Evolutionary conservation across 306 rosid genomes (phyloP), one percentile per base, ranked within the genome.

Genomic region (Acacia confusa): DNA sequence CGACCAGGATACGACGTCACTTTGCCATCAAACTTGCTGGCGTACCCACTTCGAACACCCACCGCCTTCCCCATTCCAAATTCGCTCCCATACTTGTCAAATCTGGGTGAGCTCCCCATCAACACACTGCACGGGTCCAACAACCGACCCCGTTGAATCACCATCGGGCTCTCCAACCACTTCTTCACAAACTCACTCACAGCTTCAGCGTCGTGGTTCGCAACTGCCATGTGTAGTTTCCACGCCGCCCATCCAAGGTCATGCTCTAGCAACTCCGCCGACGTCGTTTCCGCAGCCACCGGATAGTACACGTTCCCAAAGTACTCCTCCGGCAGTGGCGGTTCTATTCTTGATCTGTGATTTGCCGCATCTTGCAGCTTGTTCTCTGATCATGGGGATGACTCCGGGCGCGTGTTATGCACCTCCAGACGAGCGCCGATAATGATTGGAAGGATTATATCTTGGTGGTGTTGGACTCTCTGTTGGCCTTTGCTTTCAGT

Each of bases 41-140:
- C 91, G 52, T 87, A 87, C 0, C 98, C 95, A 53, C 94, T 86
- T 1, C 83, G 72, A 41, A 88, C 75, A 7, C 86, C 88, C 80
- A 90, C 36, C 0, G 92, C 89, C 78, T 89, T 90, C 4, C 95
- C 98, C 94, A 92, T 88, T 52, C 98, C 97, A 57, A 94, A 92
- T 48, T 92, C 90, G 45, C 80, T 86, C 12, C 90, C 91, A 68
- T 86, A 90, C 89, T 81, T 79, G 24, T 88, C 78, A 70, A 92
- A 92, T 40, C 91, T 84, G 0, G 95, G 92, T 3, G 94, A 87
- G 55, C 95, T 92, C 7, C 86, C 78, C 79, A 94, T 81, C 85
- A 86, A n/a, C 64, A 94, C 85, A 16, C 41, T 47, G 19, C 8
- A 12, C 0, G 77, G 84, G 17, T 85, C 90, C 9, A 83, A 78